These are phyloP conservation scores for Diplodia corticola DNA, from an alignment of 2,329 filamentous ascomycete genomes.

Conservation along the genomic window DNA sequence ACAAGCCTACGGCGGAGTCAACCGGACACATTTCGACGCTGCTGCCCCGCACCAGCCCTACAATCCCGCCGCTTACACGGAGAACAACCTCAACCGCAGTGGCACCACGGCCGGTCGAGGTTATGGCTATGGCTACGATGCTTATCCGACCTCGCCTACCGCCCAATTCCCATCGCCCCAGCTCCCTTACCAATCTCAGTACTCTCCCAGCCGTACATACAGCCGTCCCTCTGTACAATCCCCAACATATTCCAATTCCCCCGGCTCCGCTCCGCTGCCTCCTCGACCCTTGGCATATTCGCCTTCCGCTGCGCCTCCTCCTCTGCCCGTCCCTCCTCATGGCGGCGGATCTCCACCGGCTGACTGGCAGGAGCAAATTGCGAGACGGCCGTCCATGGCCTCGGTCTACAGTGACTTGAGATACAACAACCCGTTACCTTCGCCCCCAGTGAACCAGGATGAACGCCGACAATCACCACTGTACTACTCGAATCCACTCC, in stretches of 20 bases:
- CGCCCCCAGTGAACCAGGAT: slow-evolving; percentile 14
- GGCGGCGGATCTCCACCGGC: slow-evolving; percentile 35
- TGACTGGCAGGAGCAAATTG: slow-evolving; percentile 33
- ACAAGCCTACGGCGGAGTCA: slow-evolving; percentile 55
- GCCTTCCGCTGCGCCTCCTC: slow-evolving; percentile 36
- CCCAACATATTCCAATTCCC: slow-evolving; percentile 22
- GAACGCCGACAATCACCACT: slow-evolving; percentile 1
- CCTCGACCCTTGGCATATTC: slow-evolving; percentile 34
- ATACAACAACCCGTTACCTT: slow-evolving; percentile 20
- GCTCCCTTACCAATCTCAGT: slow-evolving; percentile 18
- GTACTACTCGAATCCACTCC: slow-evolving; percentile 38
- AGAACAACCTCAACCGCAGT: slow-evolving; percentile 30
- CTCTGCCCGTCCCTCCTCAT: slow-evolving; percentile 37
- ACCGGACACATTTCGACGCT: slow-evolving; percentile 36
- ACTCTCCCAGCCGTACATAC: slow-evolving; percentile 28
- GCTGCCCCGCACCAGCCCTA: slow-evolving; percentile 41
- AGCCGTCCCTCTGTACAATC: slow-evolving; percentile 20
- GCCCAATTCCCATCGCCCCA: slow-evolving; percentile 17
- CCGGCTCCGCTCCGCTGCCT: slow-evolving; percentile 19
- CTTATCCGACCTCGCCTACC: slow-evolving; percentile 26
- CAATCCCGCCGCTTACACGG: slow-evolving; percentile 48
- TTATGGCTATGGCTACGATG: slow-evolving; percentile 33
- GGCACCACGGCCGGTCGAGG: slow-evolving; percentile 37
- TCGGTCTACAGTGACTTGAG: slow-evolving; percentile 6
- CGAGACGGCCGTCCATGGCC: slow-evolving; percentile 17